Evolutionary conservation across 78 protist species (phyloP).

Genomic region (Goniomonas avonlea): DNA sequence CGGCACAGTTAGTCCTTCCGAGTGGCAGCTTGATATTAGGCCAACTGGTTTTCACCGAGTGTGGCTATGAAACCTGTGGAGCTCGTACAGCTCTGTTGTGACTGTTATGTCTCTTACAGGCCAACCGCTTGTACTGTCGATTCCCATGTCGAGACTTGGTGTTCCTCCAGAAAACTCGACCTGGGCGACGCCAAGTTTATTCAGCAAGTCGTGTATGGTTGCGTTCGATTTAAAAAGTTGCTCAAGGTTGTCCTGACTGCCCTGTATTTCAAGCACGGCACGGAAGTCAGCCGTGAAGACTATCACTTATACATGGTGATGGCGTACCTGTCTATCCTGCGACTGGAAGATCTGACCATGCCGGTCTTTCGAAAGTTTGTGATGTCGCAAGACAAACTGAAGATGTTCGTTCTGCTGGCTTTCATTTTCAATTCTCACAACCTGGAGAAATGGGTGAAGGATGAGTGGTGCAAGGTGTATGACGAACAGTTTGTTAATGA

Average conservation of each 20-base stretch:
- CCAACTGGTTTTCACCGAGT: too few species aligned
- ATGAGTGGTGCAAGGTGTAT: not conserved
- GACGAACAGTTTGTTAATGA: not conserved
- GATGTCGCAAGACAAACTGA: not conserved
- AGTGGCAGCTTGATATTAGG: too few species aligned
- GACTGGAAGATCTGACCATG: not conserved
- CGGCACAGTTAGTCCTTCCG: too few species aligned
- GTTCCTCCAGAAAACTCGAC: too few species aligned
- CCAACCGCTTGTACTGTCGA: too few species aligned
- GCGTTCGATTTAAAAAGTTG: not conserved
- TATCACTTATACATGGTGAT: not conserved
- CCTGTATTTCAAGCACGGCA: not conserved
- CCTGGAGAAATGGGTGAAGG: constrained; percentile 3
- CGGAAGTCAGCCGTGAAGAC: not conserved
- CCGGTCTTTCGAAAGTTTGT: not conserved
- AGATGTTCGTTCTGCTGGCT: not conserved
- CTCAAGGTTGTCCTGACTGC: not conserved
- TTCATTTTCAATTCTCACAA: not conserved
- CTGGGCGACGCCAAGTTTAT: too few species aligned
- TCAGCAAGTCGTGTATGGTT: not conserved
- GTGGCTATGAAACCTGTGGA: too few species aligned
- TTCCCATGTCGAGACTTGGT: too few species aligned
- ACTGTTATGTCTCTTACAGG: too few species aligned
- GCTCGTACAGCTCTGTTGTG: too few species aligned
- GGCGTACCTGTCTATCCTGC: not conserved